Base-by-base conservation (phyloP, 2,329 filamentous ascomycete species). In the Tolypocladium nubicola region DNA sequence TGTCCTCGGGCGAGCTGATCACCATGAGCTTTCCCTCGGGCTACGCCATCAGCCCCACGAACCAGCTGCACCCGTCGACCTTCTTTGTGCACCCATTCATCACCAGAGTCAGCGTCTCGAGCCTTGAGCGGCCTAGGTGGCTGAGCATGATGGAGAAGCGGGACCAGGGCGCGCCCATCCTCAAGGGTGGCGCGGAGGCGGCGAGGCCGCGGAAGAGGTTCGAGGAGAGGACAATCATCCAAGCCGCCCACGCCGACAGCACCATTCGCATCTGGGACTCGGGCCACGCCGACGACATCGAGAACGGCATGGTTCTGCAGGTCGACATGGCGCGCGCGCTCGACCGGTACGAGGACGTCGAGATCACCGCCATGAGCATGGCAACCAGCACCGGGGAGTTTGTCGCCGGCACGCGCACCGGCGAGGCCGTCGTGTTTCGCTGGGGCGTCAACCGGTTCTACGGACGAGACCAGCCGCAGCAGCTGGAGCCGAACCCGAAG, bases 1-100 rank as follows among this genome's bases (percentile, higher is more conserved):
- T 97, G 4, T 85, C 87, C 0, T 96, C 91, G 1, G 94, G 94
- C 26, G 93, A 97, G 72, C 74, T 97, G 35, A 80, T 95, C 55
- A 96, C 93, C 0, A 75, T 97, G 69, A 96, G 87, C 65, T 97
- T 97, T 67, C 94, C 94, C 0, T 94, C 87, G 53, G 94, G 94
- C 35, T 89, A 92, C 70, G 88, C 90, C 1, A 95, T 97, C 57
- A 89, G 86, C 35, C 91, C 94, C 1, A 96, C 92, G 4, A 96
- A 97, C 66, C 90, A 96, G 72, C 80, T 99, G 7, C 93, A 96
- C 66, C 83, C 92, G 0, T 96, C 89, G 2, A 75, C 97, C 52
- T 88, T 88, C 1, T 89, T 97, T 61, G 87, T 96, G 8, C 91
- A 97, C 67, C 94, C 94, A 0, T 97, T 96, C 68, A 84, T 94